phyloP scores from a whole-genome alignment of 495 filamentous ascomycete genomes.

The Penicillium coprophilum region DNA sequence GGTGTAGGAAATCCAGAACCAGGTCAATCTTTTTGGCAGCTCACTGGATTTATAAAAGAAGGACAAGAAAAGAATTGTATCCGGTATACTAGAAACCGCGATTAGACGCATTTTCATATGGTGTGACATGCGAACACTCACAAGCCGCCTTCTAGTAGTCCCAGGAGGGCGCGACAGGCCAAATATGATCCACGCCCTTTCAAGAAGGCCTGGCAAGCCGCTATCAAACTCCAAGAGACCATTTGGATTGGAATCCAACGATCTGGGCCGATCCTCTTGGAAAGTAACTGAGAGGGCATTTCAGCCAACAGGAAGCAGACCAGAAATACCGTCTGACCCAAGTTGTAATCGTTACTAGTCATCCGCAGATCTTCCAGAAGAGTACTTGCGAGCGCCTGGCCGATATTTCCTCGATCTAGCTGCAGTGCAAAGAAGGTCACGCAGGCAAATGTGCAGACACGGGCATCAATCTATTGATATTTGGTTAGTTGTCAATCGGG shows the following conservation, averaged over 20 bases:
- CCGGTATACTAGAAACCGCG: constrained; percentile 7
- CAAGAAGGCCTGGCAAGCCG: constrained; percentile 29
- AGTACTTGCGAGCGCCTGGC: constrained; percentile 61
- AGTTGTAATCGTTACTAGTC: constrained; percentile 66
- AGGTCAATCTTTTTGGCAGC: constrained; percentile 59
- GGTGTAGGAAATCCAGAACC: constrained; percentile 62
- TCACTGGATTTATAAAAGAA: constrained; percentile 70
- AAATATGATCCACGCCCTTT: constrained; percentile 59
- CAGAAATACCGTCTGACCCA: constrained; percentile 61
- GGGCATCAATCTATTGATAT: constrained; percentile 33
- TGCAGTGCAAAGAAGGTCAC: constrained; percentile 56
- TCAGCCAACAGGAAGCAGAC: constrained; percentile 59
- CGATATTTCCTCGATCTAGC: constrained; percentile 65
- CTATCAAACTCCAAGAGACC: constrained; percentile 31
- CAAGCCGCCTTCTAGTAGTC: constrained; percentile 61
- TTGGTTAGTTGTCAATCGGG: constrained; percentile 15
- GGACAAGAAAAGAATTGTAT: constrained; percentile 58
- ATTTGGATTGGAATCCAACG: constrained; percentile 25
- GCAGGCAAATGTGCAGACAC: constrained; percentile 54
- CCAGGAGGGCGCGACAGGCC: constrained; percentile 59
- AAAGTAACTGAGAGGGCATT: constrained; percentile 49
- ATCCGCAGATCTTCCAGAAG: constrained; percentile 51
- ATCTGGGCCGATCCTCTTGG: constrained; percentile 14
- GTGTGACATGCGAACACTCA: neutral
- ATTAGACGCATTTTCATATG: neutral